A percentile compares a stretch with the other conserved stretches of the same genome.
phyloP scores from a whole-genome alignment of 768 basidiomycete species.

The Collybiopsis luxurians region DNA sequence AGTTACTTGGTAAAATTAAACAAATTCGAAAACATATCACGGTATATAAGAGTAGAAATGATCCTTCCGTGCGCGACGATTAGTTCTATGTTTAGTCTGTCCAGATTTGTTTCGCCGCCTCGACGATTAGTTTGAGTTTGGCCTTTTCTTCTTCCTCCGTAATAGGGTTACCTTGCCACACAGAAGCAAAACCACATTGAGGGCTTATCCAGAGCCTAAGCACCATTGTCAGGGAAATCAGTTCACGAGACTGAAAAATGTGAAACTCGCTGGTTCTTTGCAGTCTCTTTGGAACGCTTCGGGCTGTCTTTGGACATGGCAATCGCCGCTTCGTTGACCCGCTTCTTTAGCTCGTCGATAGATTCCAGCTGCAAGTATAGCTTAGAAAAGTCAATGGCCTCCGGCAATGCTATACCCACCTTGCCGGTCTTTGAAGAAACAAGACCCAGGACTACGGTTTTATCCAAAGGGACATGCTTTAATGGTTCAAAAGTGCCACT shows the following conservation, averaged over 20 bases:
- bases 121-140: conserved; percentile 43
- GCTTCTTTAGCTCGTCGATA: conserved; percentile 43
- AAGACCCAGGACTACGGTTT: conserved; percentile 46
- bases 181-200: conserved; percentile 64
- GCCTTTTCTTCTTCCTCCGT: conserved; percentile 45
- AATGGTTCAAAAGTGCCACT: conserved; percentile 61
- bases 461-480: conserved; percentile 45
- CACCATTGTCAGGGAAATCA: background rate
- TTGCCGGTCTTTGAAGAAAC: conserved; percentile 47
- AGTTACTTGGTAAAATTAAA: too few relatives aligned
- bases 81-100: too few relatives aligned
- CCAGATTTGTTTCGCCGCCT: conserved; percentile 49
- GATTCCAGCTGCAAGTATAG: conserved; percentile 46
- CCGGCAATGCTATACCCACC: conserved; percentile 20
- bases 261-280: conserved; percentile 42
- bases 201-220: conserved; percentile 52
- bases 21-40: too few relatives aligned
- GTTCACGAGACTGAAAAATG: background rate
- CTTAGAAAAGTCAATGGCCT: background rate
- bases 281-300: conserved; percentile 42
- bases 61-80: too few relatives aligned
- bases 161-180: conserved; percentile 56
- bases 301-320: conserved; percentile 42
- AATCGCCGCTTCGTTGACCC: conserved; percentile 53
- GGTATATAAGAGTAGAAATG: too few relatives aligned